Conservation (phyloP, 2,329 filamentous ascomycete species). For the Diaporthe amygdali region DNA sequence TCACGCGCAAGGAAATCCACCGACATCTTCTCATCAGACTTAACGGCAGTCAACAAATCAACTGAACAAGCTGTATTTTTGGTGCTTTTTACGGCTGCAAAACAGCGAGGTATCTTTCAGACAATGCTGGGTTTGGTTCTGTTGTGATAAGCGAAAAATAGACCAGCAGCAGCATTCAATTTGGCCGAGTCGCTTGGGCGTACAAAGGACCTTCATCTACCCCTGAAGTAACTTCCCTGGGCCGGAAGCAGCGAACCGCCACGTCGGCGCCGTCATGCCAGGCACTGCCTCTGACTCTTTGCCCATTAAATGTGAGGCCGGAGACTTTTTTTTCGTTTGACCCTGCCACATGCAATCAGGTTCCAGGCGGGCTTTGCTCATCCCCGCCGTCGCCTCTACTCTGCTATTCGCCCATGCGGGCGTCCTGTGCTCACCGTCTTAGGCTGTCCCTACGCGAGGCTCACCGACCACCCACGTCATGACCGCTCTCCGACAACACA, state of each 20-base stretch:
- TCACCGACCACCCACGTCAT: neutral
- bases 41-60: neutral
- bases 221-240: slow-evolving; percentile 5
- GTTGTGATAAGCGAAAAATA: neutral
- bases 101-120: neutral
- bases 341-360: slow-evolving; percentile 2
- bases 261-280: neutral
- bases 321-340: slow-evolving; percentile 16
- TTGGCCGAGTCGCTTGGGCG: neutral
- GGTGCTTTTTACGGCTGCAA: neutral
- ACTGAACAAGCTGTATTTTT: neutral
- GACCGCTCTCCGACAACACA: neutral
- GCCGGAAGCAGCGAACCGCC: neutral
- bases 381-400: neutral
- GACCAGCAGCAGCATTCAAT: neutral
- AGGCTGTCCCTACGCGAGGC: neutral
- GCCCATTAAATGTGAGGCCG: neutral
- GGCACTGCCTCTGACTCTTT: neutral
- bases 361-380: neutral
- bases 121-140: neutral
- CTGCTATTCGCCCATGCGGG: neutral
- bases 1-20: neutral
- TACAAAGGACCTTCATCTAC: neutral
- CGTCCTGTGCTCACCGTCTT: neutral
- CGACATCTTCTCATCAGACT: neutral